These are phyloP conservation scores for Dunaliella sp. DNA, from an alignment of 139 green algal species.

Conservation along the genomic window DNA sequence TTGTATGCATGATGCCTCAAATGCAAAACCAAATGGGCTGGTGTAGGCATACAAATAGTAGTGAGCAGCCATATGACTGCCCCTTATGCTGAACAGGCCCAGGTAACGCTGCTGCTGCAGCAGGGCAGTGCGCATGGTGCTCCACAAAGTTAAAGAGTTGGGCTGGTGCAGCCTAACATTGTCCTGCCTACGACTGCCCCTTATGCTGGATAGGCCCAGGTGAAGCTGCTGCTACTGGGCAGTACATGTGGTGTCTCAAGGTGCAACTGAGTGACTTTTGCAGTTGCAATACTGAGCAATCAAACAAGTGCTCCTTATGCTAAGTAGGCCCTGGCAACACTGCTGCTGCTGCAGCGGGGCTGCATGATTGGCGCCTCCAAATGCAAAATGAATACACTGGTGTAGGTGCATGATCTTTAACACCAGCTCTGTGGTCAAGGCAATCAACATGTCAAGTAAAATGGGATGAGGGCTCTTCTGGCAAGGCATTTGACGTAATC, in stretches of 20 bases:
- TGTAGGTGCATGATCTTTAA: background rate
- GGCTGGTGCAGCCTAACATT: background rate
- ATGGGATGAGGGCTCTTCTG: too few relatives aligned
- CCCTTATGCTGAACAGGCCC: background rate
- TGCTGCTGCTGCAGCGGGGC: too few relatives aligned
- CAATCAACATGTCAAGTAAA: too few relatives aligned
- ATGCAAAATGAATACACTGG: background rate
- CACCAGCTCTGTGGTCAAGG: background rate
- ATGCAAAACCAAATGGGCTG: slow-evolving; percentile 61
- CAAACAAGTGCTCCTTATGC: background rate
- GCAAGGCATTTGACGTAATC: too few relatives aligned
- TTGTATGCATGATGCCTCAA: background rate
- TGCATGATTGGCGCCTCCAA: background rate
- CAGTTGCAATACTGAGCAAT: too few relatives aligned
- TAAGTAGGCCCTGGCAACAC: background rate
- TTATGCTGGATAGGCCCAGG: background rate
- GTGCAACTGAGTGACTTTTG: background rate
- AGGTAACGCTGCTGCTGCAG: background rate
- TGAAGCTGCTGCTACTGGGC: background rate
- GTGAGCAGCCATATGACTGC: background rate
- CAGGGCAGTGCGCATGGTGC: background rate
- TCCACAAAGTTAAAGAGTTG: background rate
- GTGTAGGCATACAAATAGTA: slow-evolving; percentile 52
- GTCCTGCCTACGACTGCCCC: background rate
- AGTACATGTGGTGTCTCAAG: background rate